phyloP scores from a whole-genome alignment of 1,139 yeast species.

The Yamadazyma kanchanaburiensis region DNA sequence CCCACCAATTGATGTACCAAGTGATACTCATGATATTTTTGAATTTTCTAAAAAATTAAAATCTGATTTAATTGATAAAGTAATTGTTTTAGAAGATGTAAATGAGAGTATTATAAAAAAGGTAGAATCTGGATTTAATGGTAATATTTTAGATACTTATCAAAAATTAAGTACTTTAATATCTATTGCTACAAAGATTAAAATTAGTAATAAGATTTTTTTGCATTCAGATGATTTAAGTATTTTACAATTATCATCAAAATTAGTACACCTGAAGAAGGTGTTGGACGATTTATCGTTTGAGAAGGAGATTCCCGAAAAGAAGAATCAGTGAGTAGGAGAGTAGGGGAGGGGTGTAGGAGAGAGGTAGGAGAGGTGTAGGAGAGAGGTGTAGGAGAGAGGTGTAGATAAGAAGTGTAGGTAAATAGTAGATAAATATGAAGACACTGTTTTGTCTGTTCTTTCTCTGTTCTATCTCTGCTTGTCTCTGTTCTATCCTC shows the following conservation, averaged over 20 bases:
- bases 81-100: constrained; percentile 24
- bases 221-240: constrained; percentile 33
- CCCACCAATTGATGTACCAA: constrained; percentile 39
- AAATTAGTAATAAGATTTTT: constrained; percentile 37
- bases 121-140: constrained; percentile 20
- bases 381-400: too few species aligned
- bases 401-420: neutral
- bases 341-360: too few species aligned
- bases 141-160: constrained; percentile 31
- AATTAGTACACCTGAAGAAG: constrained; percentile 39
- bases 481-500: too few species aligned
- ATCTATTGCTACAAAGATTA: constrained; percentile 35
- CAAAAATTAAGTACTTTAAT: constrained; percentile 32
- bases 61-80: constrained; percentile 27
- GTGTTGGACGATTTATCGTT: constrained; percentile 44
- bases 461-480: too few species aligned
- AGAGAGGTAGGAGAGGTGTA: too few species aligned
- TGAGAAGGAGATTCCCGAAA: constrained; percentile 9
- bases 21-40: constrained; percentile 14
- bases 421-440: too few species aligned
- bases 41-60: constrained; percentile 33
- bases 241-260: constrained; percentile 32
- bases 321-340: constrained; percentile 1
- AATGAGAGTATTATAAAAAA: constrained; percentile 24
- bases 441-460: too few species aligned